Conservation (phyloP, 768 basidiomycete genomes). For the Leccinum uliginosum region DNA sequence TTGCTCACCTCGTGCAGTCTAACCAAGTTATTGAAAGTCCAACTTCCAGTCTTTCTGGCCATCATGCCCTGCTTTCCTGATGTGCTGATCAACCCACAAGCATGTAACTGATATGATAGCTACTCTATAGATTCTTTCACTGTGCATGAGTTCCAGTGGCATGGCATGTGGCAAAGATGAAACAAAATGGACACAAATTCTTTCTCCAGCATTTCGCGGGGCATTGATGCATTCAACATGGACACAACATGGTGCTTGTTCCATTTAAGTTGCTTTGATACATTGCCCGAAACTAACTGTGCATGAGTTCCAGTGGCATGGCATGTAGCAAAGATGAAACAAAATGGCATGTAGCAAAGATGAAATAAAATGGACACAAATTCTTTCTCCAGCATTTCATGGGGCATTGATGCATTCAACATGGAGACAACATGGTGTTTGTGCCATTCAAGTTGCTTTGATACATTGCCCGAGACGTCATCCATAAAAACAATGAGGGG, state of each 20-base stretch:
- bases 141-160: too few relatives aligned
- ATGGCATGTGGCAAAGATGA: slow-evolving; percentile 32
- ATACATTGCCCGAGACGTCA: slow-evolving; percentile 33
- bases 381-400: slow-evolving; percentile 30
- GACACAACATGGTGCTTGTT: slow-evolving; percentile 35
- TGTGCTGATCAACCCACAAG: too few relatives aligned
- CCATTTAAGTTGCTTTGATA: too few relatives aligned
- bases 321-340: too few relatives aligned
- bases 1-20: too few relatives aligned
- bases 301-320: slow-evolving; percentile 31
- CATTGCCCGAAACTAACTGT: too few relatives aligned
- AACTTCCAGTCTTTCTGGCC: too few relatives aligned
- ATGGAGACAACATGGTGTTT: slow-evolving; percentile 33
- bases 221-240: slow-evolving; percentile 30
- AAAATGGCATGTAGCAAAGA: too few relatives aligned
- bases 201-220: slow-evolving; percentile 28
- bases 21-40: too few relatives aligned
- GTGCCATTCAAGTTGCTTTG: slow-evolving; percentile 39
- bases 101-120: too few relatives aligned
- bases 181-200: slow-evolving; percentile 29
- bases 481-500: slow-evolving; percentile 34
- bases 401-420: slow-evolving; percentile 30
- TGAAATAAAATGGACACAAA: slow-evolving; percentile 27
- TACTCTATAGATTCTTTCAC: too few relatives aligned
- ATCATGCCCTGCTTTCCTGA: too few relatives aligned